Conservation (phyloP, 2,329 filamentous ascomycete species). For the Aspergillus sp. region DNA sequence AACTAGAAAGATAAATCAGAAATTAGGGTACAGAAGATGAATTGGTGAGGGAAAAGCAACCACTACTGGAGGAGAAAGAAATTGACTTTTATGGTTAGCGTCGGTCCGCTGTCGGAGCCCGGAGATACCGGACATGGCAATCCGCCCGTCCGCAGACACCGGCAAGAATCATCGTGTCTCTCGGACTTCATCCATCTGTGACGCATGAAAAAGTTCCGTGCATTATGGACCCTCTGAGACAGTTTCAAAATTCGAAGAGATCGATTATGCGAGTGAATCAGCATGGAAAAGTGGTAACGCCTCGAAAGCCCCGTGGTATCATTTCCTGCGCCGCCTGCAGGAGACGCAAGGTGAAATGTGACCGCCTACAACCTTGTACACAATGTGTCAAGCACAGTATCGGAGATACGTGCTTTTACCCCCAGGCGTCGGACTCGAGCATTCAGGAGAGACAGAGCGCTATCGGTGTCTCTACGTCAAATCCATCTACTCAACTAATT, state of each 20-base stretch:
- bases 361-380: not conserved
- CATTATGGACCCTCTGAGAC: not conserved
- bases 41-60: too few relatives aligned
- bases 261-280: constrained; percentile 1
- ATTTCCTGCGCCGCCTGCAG: not conserved
- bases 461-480: not conserved
- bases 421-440: not conserved
- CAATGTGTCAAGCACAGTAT: not conserved
- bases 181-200: not conserved
- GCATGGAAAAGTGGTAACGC: not conserved
- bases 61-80: too few relatives aligned
- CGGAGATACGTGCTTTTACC: not conserved
- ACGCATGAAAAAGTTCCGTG: not conserved
- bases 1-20: too few relatives aligned
- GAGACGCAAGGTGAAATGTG: constrained; percentile 1
- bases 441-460: not conserved
- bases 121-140: too few relatives aligned
- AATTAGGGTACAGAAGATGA: too few relatives aligned
- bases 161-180: not conserved
- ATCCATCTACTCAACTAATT: not conserved
- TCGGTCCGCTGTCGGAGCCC: too few relatives aligned
- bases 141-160: too few relatives aligned
- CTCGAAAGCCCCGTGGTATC: not conserved
- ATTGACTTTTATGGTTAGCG: too few relatives aligned
- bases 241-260: not conserved